phyloP scores from a whole-genome alignment of 306 rosid species.

The Luffa acutangula region DNA sequence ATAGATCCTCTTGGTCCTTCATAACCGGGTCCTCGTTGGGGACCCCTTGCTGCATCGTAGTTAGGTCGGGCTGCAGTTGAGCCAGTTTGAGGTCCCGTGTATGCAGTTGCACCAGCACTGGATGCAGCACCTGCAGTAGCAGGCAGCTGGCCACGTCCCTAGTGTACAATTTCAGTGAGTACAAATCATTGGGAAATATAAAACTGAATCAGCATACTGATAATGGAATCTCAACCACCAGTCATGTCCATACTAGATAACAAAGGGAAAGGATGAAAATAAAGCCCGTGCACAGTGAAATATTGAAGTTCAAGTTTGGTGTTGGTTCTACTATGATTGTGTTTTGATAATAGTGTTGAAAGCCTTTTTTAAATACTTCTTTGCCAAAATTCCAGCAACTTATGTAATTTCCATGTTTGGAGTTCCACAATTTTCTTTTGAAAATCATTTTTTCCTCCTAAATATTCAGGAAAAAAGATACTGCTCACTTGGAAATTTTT shows the following conservation, averaged over 20 bases:
- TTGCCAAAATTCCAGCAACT: background rate
- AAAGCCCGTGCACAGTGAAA: background rate
- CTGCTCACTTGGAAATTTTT: background rate
- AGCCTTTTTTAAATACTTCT: background rate
- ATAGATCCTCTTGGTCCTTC: constrained; percentile 36
- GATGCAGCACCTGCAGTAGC: constrained; percentile 15
- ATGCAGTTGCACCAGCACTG: constrained; percentile 17
- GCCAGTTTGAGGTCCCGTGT: constrained; percentile 46
- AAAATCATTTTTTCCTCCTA: background rate
- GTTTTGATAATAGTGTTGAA: background rate
- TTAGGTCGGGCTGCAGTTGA: constrained; percentile 19
- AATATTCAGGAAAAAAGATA: background rate
- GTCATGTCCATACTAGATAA: background rate
- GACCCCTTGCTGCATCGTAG: constrained; percentile 13
- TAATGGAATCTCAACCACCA: background rate
- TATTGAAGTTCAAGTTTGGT: background rate
- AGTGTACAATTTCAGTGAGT: constrained; percentile 10
- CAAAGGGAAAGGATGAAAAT: background rate
- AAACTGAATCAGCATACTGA: background rate
- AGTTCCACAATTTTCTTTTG: background rate
- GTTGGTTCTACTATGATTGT: background rate
- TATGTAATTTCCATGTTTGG: background rate
- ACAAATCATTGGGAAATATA: background rate
- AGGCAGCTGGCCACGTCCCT: constrained; percentile 59
- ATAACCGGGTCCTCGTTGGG: constrained; percentile 21